These are phyloP conservation scores for Oryza meridionalis DNA, from an alignment of 176 grass and related monocot genomes.

Conservation along the genomic window DNA sequence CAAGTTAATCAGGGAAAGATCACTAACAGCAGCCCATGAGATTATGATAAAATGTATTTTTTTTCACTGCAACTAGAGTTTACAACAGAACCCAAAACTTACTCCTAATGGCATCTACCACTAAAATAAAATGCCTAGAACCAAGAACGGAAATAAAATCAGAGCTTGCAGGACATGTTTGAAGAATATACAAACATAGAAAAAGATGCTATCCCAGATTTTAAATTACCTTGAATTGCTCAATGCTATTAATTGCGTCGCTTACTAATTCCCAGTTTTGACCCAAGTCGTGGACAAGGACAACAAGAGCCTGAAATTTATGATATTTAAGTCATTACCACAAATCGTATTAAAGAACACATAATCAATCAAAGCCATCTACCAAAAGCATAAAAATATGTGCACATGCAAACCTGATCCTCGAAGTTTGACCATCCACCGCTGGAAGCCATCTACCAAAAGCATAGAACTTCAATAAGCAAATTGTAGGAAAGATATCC, in stretches of 20 bases:
- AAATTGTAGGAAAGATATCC: slow-evolving; percentile 17
- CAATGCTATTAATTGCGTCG: slow-evolving; percentile 86
- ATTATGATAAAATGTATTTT: slow-evolving; percentile 21
- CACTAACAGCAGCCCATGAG: slow-evolving; percentile 8
- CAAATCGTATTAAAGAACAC: slow-evolving; percentile 16
- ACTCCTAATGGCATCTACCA: background rate
- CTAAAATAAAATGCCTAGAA: slow-evolving; percentile 27
- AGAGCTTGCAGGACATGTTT: slow-evolving; percentile 6
- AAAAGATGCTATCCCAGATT: slow-evolving; percentile 7
- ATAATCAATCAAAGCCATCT: background rate
- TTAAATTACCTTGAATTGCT: slow-evolving; percentile 78
- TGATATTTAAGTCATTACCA: slow-evolving; percentile 35
- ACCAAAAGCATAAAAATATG: background rate
- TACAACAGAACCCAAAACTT: slow-evolving; percentile 31
- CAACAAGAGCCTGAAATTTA: slow-evolving; percentile 84
- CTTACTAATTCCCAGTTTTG: slow-evolving; percentile 96
- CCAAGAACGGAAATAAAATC: slow-evolving; percentile 6
- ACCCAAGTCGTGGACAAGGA: slow-evolving; percentile 98
- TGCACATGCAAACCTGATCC: slow-evolving; percentile 76
- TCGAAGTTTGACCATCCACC: slow-evolving; percentile 92
- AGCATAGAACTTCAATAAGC: slow-evolving; percentile 37
- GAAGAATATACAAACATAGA: slow-evolving; percentile 13
- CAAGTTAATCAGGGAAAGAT: slow-evolving; percentile 20
- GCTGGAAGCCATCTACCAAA: slow-evolving; percentile 65
- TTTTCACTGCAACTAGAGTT: background rate